Evolutionary conservation across 148 eudicot genomes (phyloP), one percentile per base, ranked within the genome.

Genomic region (Pouteria glomerata): DNA sequence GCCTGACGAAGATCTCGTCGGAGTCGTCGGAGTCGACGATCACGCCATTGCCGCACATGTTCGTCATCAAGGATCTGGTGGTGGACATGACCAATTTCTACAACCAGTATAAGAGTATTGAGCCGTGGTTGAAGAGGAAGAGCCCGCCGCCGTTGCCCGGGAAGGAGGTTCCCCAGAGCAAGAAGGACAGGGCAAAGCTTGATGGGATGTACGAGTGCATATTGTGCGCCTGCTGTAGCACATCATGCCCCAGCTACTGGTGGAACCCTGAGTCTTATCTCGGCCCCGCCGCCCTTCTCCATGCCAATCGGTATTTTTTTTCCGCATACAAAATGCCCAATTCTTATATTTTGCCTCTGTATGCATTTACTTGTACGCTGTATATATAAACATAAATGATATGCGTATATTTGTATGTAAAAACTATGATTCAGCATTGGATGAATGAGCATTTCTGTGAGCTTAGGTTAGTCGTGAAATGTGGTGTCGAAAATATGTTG

Each of bases 191-290:
- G 84, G 92, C 90, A 72, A 95, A 95, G 79, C 85, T 92, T 24
- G 99, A 95, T 81, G 99, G 99, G 74, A 91, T 95, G 97, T 95
- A 95, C 64, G 99, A 95, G 84, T 95, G 97, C 72, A 95, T 95
- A 66, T 64, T 95, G 41, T 95, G 99, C 48, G 93, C 99, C 66
- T 95, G 99, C 58, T 95, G 99, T 74, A 85, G 88, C 66, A 91
- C 99, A 27, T 92, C 99, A 6, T 95, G 99, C 72, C 99, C 99
- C 29, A 91, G 97, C 69, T 95, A 95, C 76, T 95, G 99, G 99
- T 95, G 99, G 99, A 95, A 95, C 57, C 99, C 99, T 56, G 97
- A 95, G 69, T 74, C 88, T 39, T 95, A 95, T 78, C 79, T 95
- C 7, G 99, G 99, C 18, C 99, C 99, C 57, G 99, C 99, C 29